Evolutionary conservation across 1,139 yeast species (phyloP).

Genomic region (Lodderomyces theae): DNA sequence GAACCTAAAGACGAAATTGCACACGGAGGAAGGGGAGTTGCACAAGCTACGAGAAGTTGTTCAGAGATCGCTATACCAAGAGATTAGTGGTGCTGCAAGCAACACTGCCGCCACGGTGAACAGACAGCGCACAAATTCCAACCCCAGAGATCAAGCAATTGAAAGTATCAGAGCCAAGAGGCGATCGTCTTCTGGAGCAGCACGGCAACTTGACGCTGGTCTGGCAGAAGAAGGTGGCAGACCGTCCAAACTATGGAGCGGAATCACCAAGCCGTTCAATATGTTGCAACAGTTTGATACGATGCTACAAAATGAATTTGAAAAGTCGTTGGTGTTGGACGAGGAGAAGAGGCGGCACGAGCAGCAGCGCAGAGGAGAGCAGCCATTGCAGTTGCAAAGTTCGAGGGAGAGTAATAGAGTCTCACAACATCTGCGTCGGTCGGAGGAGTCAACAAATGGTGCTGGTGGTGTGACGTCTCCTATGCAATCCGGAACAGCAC

Average conservation of each 20-base stretch:
- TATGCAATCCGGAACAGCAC: conserved; percentile 13
- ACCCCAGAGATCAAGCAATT: conserved; percentile 37
- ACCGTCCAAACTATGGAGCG: conserved; percentile 32
- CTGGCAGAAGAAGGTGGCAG: conserved; percentile 7
- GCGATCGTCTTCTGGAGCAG: conserved; percentile 12
- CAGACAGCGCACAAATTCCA: conserved; percentile 25
- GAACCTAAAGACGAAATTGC: conserved; percentile 27
- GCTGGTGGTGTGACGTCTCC: conserved; percentile 20
- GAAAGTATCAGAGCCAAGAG: conserved; percentile 28
- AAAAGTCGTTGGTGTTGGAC: conserved; percentile 39
- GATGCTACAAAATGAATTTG: conserved; percentile 64
- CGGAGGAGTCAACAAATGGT: conserved; percentile 11
- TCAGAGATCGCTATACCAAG: conserved; percentile 40
- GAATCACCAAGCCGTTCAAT: conserved; percentile 51
- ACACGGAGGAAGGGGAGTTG: conserved; percentile 45
- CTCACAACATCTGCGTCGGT: conserved; percentile 20
- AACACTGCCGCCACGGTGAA: conserved; percentile 2
- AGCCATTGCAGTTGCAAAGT: neutral
- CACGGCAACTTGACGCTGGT: neutral
- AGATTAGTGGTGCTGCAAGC: conserved; percentile 18
- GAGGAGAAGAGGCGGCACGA: conserved; percentile 1
- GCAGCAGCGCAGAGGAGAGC: conserved; percentile 1
- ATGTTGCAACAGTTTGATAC: conserved; percentile 68
- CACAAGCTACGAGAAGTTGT: conserved; percentile 44
- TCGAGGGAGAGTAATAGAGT: neutral